Percentiles rank a stretch among this genome's conserved stretches.
phyloP scores from a whole-genome alignment of 257 asterid species.

The Nicotiana knightiana region DNA sequence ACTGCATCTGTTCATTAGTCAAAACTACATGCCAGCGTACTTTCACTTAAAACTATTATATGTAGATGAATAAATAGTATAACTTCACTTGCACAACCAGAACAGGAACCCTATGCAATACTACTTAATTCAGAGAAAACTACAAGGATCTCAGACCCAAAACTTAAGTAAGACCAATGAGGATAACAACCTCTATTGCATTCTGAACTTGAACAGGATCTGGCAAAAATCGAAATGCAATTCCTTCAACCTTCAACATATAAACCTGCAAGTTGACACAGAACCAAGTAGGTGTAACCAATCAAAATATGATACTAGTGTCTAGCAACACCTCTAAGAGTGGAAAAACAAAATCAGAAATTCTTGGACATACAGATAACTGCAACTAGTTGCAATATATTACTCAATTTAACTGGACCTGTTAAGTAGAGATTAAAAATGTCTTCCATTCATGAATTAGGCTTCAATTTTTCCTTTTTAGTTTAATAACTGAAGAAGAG shows the following conservation, averaged over 20 bases:
- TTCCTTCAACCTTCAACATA: constrained; percentile 97
- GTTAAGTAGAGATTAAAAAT: too few relatives aligned
- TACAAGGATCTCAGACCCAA: background rate
- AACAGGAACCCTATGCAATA: background rate
- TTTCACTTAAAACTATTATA: background rate
- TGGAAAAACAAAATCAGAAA: background rate
- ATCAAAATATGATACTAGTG: background rate
- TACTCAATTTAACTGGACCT: background rate
- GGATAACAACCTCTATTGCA: constrained; percentile 72
- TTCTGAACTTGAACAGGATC: constrained; percentile 89
- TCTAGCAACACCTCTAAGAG: background rate
- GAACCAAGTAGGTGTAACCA: background rate
- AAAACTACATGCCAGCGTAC: background rate
- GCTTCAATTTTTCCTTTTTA: too few relatives aligned
- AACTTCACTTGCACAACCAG: background rate
- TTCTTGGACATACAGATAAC: constrained; percentile 6
- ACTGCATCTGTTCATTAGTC: background rate
- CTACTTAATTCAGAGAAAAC: background rate
- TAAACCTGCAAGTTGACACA: constrained; percentile 53
- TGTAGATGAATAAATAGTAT: background rate
- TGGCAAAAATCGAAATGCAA: constrained; percentile 88
- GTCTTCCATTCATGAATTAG: too few relatives aligned
- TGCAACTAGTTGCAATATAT: background rate
- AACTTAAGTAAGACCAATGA: background rate
- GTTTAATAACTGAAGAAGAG: too few relatives aligned